Evolutionary conservation across 257 asterid species (phyloP).

Genomic region (Jacaranda copaia): DNA sequence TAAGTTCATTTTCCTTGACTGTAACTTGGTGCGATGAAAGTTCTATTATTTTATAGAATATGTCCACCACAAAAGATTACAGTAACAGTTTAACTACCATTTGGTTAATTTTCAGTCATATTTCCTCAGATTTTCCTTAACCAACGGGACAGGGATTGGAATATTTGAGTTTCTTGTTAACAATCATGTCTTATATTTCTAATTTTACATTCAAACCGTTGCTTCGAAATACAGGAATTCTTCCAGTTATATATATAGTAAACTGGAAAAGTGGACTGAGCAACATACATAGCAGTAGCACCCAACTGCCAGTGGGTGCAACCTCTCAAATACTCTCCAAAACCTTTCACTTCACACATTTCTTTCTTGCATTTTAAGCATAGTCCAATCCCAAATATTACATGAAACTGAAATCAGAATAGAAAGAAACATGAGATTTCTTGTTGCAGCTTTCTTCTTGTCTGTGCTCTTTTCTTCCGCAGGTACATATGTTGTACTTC

Average conservation of each 20-base stretch:
- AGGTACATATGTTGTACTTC: constrained; percentile 44
- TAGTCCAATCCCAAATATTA: neutral
- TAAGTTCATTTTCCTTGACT: neutral
- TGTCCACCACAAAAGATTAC: neutral
- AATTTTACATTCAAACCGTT: constrained; percentile 37
- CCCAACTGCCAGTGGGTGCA: constrained; percentile 77
- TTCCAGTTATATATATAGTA: constrained; percentile 27
- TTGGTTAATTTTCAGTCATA: constrained; percentile 15
- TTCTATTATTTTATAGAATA: constrained; percentile 6
- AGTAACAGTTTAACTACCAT: constrained; percentile 15
- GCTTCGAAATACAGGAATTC: constrained; percentile 60
- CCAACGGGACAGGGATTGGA: constrained; percentile 33
- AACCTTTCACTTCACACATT: constrained; percentile 45
- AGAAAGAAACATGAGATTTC: constrained; percentile 47
- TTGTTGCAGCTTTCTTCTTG: constrained; percentile 41
- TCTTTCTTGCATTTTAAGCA: constrained; percentile 41
- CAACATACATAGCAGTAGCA: constrained; percentile 30
- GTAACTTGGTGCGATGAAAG: neutral
- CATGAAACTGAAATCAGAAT: neutral
- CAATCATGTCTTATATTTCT: constrained; percentile 22
- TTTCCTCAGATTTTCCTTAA: constrained; percentile 10
- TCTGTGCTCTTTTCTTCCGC: constrained; percentile 47
- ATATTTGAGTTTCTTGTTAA: constrained; percentile 3
- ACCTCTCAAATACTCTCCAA: constrained; percentile 43
- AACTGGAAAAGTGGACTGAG: constrained; percentile 33